Evolutionary conservation across 1,284 basidiomycete species (phyloP), one percentile per base, ranked within the genome.

Genomic region (Malassezia arunalokei): DNA sequence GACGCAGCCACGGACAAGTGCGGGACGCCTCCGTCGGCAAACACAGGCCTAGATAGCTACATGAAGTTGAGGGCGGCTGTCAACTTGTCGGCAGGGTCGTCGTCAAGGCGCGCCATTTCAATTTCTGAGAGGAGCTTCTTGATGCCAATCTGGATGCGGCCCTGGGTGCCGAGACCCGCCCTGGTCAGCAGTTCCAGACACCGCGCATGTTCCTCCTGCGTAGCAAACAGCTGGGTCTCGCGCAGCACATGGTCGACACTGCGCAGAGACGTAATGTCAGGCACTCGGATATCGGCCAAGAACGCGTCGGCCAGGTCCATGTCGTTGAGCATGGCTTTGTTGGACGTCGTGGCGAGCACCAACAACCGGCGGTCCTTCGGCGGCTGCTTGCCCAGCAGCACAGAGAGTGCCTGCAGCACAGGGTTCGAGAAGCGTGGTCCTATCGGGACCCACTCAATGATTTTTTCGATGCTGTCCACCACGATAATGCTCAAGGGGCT

Each of bases 291-390:
- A 64, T 95, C 85, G 2, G 90, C 79, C 71, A 94, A 88, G 71
- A 99, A 98, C 0, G 81, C 80, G 54, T 91, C 87, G 35, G 82
- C 77, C 46, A 95, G 81, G 43, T 92, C 90, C 74, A 96, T 85
- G 58, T 96, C 90, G 7, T 82, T 81, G 40, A 99, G 79, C 75
- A 95, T 86, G 3, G 84, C 79, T 11, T 84, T 82, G 65, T 90
- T 82, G 5, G 89, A 90, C 0, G 92, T 87, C 0, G 94, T 99
- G 1, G 88, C 89, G 53, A 99, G 80, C 62, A 98, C 81, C 43
- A 99, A 78, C 12, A 99, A 80, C 24, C 94, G 86, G 17, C 88
- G 88, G 59, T 84, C 89, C 85, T 96, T 95, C 1, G 94, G 94
- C 43, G 94, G 94, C 60, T 86, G 80, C 64, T 87, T 85, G 53